Base-by-base conservation (phyloP, 2,329 filamentous ascomycete genomes). In the Colletotrichum agaves region DNA sequence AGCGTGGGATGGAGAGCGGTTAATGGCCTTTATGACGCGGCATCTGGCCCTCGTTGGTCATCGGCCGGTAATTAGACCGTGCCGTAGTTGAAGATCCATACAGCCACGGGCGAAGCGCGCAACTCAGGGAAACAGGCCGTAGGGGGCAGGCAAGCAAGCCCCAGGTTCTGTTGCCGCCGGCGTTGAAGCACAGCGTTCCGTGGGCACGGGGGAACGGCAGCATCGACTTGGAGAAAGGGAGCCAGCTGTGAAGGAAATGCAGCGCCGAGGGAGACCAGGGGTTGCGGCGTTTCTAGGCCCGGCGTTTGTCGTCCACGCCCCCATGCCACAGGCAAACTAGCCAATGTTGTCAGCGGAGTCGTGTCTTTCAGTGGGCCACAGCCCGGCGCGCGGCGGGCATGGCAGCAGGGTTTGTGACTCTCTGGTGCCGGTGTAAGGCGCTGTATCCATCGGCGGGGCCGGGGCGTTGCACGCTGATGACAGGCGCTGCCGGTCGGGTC, bases 401-500 rank as follows among this genome's bases (percentile, higher is more conserved):
- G 61, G 47, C 61, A 67, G 47, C 61, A 67, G 61, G 65, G 65
- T 53, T 55, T 17, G 61, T 64, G 65, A 68, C 55, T 68, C 53
- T 65, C 15, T 60, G 53, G 19, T 68, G 65, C 65, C 65, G 61
- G 55, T 39, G 53, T 39, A 50, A 41, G 57, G 55, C 41, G 61
- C 61, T 68, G 65, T 68, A 64, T 53, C 55, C 53, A 37, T 59
- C 53, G 65, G 61, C 61, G 53, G 61, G 53, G 41, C 65, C 61
- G 65, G 61, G 41, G 41, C 39, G 47, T 68, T 53, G 61, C 61
- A 68, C 46, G 35, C 35, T 52, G 47, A 46, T 56, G 46, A 43
- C 60, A 65, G 52, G 39, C 39, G 55, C 44, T 19, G 49, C 53
- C 55, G 53, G 61, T 68, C 65, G 61, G 65, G 53, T 35, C 65